Conservation (phyloP, 345 rosid genomes). For the Gossypium mustelinum region DNA sequence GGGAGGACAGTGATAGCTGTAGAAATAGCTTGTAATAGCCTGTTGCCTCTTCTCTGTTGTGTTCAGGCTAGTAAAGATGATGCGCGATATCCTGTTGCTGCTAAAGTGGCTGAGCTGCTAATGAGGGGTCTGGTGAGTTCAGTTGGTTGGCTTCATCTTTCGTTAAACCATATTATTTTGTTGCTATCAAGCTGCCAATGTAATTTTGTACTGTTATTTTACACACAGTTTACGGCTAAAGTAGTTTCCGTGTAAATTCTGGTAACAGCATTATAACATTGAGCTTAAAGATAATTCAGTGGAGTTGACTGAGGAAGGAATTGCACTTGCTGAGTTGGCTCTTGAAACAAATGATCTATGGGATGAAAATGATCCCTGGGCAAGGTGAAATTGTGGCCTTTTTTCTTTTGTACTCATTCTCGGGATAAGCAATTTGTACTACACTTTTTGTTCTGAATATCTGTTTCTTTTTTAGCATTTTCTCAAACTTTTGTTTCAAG, state of each 20-base stretch:
- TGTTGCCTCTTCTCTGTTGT: constrained; percentile 21
- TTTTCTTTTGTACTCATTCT: constrained; percentile 15
- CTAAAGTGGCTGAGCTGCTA: constrained; percentile 92
- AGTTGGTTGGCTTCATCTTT: constrained; percentile 17
- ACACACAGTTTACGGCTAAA: constrained; percentile 4
- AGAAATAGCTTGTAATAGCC: constrained; percentile 13
- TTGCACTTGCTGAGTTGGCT: constrained; percentile 88
- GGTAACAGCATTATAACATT: constrained; percentile 72
- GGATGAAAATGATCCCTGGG: constrained; percentile 99
- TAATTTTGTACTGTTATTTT: constrained; percentile 6
- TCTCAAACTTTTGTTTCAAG: constrained; percentile 9
- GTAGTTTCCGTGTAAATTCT: constrained; percentile 18
- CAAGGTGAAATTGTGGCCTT: constrained; percentile 48
- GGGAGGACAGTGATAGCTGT: constrained; percentile 15
- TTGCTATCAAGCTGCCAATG: constrained; percentile 6
- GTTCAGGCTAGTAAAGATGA: constrained; percentile 86
- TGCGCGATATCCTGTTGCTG: constrained; percentile 92
- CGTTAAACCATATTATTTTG: not conserved
- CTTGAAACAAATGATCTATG: constrained; percentile 90
- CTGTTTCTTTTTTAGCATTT: not conserved
- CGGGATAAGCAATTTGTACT: not conserved
- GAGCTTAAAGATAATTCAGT: constrained; percentile 94
- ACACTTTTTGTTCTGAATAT: not conserved
- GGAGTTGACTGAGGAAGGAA: constrained; percentile 95
- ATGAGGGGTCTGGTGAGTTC: constrained; percentile 59